Percentiles rank a stretch among this genome's conserved stretches.
Evolutionary conservation across 1,284 basidiomycete species (phyloP).

Genomic region (Fomitopsis schrenkii): DNA sequence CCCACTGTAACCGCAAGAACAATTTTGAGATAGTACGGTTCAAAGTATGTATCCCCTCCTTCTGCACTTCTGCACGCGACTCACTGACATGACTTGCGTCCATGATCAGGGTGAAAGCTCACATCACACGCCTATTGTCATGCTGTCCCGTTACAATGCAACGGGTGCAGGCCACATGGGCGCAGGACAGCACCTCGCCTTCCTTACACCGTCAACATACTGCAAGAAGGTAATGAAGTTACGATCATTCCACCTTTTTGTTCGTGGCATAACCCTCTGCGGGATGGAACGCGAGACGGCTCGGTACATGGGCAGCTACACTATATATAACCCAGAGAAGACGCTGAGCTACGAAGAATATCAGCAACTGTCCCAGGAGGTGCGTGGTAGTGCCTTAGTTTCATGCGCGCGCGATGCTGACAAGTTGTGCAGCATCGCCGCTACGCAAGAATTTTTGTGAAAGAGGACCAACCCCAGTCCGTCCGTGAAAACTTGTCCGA

Average conservation of each 20-base stretch:
- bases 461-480: not conserved
- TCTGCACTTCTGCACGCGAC: not conserved
- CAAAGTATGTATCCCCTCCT: not conserved
- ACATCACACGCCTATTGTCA: not conserved
- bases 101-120: not conserved
- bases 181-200: not conserved
- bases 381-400: not conserved
- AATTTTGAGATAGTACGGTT: not conserved
- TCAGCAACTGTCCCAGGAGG: not conserved
- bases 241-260: not conserved
- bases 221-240: not conserved
- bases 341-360: not conserved
- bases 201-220: not conserved
- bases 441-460: not conserved
- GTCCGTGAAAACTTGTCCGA: not conserved
- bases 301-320: conserved; percentile 2
- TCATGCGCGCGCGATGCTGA: no score
- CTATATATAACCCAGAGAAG: not conserved
- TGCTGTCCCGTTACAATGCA: not conserved
- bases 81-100: no score
- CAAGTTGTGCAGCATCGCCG: not conserved
- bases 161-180: not conserved
- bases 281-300: not conserved
- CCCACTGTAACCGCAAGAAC: not conserved
- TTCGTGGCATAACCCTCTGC: not conserved